These are phyloP conservation scores for Abelmoschus esculentus DNA, from an alignment of 345 rosid species.

Conservation along the genomic window DNA sequence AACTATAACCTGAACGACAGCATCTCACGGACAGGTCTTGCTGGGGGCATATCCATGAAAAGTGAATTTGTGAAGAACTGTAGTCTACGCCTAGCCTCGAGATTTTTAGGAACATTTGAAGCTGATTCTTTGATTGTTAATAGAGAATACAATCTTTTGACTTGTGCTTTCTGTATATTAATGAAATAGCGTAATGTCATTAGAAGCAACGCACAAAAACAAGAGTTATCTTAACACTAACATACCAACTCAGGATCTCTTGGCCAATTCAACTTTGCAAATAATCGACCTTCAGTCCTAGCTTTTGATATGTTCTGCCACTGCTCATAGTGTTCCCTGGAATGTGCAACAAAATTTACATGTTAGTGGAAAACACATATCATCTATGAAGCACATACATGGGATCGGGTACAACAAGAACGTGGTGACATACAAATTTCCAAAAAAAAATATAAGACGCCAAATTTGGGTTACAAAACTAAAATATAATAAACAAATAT, in stretches of 20 bases:
- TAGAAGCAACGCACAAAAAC: not conserved
- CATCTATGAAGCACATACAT: not conserved
- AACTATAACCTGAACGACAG: conserved; percentile 65
- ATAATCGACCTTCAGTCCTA: conserved; percentile 79
- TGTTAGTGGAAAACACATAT: not conserved
- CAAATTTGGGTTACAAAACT: not conserved
- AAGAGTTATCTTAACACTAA: conserved; percentile 1
- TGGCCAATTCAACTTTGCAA: conserved; percentile 89
- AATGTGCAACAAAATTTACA: conserved; percentile 15
- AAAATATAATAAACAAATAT: not conserved
- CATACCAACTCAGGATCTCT: conserved; percentile 74
- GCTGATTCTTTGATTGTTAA: conserved; percentile 92
- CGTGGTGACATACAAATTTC: not conserved
- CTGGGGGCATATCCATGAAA: conserved; percentile 76
- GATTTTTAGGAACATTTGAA: conserved; percentile 74
- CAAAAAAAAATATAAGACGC: not conserved
- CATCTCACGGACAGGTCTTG: conserved; percentile 75
- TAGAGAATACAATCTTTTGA: conserved; percentile 75
- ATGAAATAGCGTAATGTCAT: conserved; percentile 16
- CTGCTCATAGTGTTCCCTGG: conserved; percentile 67
- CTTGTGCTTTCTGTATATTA: conserved; percentile 54
- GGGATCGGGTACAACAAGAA: not conserved
- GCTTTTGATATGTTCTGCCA: conserved; percentile 77
- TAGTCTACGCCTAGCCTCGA: conserved; percentile 91
- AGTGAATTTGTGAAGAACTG: conserved; percentile 90